Conservation (phyloP, 2,329 filamentous ascomycete species). For the Aplosporella prunicola region DNA sequence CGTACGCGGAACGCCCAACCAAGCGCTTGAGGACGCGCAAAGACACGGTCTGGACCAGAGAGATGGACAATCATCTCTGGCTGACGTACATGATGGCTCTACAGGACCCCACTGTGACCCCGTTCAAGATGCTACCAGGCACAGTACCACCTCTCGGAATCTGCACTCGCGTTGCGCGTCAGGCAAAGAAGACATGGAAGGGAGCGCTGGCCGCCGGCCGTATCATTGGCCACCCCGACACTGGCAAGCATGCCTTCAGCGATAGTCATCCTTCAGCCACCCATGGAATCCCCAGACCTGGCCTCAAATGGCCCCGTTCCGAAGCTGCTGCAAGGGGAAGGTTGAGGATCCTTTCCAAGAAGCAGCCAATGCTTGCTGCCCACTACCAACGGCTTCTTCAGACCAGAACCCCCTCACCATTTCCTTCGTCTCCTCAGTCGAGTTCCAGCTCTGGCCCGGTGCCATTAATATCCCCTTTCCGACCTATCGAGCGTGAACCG, state of each 20-base stretch:
- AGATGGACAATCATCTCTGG: conserved; percentile 59
- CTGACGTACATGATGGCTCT: conserved; percentile 56
- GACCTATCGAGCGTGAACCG: neutral
- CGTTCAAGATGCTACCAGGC: conserved; percentile 57
- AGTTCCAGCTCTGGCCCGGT: conserved; percentile 6
- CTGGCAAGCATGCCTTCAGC: conserved; percentile 33
- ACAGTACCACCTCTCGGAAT: conserved; percentile 55
- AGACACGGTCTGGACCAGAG: conserved; percentile 44
- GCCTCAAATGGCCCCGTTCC: conserved; percentile 45
- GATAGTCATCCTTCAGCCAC: conserved; percentile 41
- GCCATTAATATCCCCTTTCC: conserved; percentile 4
- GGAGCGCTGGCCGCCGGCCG: conserved; percentile 21
- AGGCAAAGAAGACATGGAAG: conserved; percentile 53
- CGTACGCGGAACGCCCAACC: conserved; percentile 19
- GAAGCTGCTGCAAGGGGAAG: conserved; percentile 50
- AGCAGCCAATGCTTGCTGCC: conserved; percentile 52
- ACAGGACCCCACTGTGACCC: conserved; percentile 56
- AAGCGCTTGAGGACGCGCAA: conserved; percentile 37
- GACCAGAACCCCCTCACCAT: conserved; percentile 51
- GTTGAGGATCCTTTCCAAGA: conserved; percentile 50
- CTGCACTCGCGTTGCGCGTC: conserved; percentile 52
- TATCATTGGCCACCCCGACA: conserved; percentile 34
- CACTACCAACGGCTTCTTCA: conserved; percentile 55
- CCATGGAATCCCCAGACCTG: conserved; percentile 24
- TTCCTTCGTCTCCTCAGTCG: conserved; percentile 30